Conservation (phyloP, 2,329 filamentous ascomycete genomes). For the Neurospora sp. region DNA sequence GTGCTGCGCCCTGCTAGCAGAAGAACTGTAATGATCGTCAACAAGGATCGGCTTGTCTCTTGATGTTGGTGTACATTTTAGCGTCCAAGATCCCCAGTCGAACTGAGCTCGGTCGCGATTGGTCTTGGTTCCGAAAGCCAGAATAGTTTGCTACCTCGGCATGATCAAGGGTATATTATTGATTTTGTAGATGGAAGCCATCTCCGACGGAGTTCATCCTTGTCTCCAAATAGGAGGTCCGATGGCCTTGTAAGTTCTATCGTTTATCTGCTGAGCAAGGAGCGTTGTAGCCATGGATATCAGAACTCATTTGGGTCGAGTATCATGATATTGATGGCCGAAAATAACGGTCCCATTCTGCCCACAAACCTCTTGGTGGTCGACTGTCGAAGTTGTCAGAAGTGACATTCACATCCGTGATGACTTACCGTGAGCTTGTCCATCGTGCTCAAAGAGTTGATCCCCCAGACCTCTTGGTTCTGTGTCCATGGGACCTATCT, state of each 20-base stretch:
- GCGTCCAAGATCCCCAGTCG: not conserved
- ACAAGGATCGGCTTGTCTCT: not conserved
- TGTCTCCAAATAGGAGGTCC: not conserved
- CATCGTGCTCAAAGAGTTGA: not conserved
- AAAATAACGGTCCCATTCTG: not conserved
- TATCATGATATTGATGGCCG: not conserved
- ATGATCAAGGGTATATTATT: not conserved
- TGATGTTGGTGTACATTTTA: not conserved
- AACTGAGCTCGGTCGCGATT: not conserved
- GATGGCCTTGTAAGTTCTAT: not conserved
- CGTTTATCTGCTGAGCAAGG: not conserved
- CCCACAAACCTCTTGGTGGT: not conserved
- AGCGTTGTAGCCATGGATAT: not conserved
- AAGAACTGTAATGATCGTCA: not conserved
- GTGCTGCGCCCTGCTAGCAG: not conserved
- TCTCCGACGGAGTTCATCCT: not conserved
- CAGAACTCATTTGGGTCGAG: not conserved
- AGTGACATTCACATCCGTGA: not conserved
- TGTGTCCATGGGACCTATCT: not conserved
- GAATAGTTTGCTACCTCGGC: not conserved
- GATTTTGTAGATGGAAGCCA: not conserved
- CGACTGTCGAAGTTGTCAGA: not conserved
- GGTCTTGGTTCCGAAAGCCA: not conserved
- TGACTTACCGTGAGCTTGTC: not conserved
- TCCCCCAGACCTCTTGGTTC: not conserved